Evolutionary conservation across 1,284 basidiomycete genomes (phyloP), one percentile per base, ranked within the genome.

Genomic region (Vanrija pseudolonga): DNA sequence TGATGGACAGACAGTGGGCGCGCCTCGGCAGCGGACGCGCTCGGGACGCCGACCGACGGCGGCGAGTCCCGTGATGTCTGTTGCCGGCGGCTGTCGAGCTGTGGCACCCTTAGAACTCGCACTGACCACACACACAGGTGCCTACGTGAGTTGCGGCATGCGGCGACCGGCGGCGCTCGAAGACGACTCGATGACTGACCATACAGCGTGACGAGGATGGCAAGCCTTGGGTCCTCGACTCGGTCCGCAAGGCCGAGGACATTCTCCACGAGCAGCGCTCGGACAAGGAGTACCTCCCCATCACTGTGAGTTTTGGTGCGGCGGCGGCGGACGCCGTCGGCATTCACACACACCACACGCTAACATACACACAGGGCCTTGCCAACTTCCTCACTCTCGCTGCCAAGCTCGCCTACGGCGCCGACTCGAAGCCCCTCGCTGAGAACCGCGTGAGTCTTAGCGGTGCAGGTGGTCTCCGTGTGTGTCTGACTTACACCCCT

Each of bases 261-360:
- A 62, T 64, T 50, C 77, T 98, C 58, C 79, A 83, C 57, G 77
- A 81, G 28, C 79, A 83, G 60, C 84, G 85, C 62, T 82, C 83
- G 45, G 95, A 98, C 85, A 98, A 98, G 81, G 95, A 98, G 78
- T 98, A 98, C 78, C 85, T 98, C 47, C 92, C 92, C 61, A 98
- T 98, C 77, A 95, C 90, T 51, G 73, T 71, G 46, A 51, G 72
- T 61, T 9, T 8, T 17, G 8, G n/a, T n/a, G n/a, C n/a, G n/a
- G n/a, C n/a, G 26, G 11, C 26, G 26, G 6, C n/a, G 18, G 39
- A 40, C 19, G n/a, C 32, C 12, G 32, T 32, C 6, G 32, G 7
- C 32, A 12, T 32, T 14, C 9, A 32, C 32, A 32, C 28, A 3
- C 28, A 3, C 28, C 28, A 3, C 28, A 3, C 28, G 11, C 32